A percentile compares a stretch with the other conserved stretches of the same genome.
phyloP scores from a whole-genome alignment of 768 basidiomycete species.

The Rhodosporidiobolus odoratus region DNA sequence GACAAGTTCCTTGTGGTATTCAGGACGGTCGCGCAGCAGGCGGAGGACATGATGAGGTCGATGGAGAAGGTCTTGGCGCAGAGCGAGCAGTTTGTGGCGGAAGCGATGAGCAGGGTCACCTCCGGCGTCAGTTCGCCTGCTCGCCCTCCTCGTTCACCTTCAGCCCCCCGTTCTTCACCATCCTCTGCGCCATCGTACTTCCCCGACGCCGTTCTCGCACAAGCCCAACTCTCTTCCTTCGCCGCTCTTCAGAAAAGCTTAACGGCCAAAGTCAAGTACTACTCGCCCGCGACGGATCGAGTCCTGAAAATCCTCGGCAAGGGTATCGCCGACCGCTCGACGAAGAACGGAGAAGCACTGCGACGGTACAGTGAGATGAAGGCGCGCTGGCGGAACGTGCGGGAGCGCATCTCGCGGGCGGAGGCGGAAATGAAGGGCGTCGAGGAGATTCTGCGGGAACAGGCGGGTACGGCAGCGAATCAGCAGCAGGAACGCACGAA shows the following conservation, averaged over 20 bases:
- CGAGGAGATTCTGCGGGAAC: slow-evolving; percentile 23
- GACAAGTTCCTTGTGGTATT: slow-evolving; percentile 93
- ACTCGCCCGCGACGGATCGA: slow-evolving; percentile 86
- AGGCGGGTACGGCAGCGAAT: not conserved
- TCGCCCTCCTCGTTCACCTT: slow-evolving; percentile 36
- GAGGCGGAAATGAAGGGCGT: slow-evolving; percentile 63
- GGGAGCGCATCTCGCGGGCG: slow-evolving; percentile 71
- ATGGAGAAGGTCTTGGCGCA: slow-evolving; percentile 77
- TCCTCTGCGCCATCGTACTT: slow-evolving; percentile 60
- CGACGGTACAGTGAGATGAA: slow-evolving; percentile 83
- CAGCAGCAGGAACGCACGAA: not conserved
- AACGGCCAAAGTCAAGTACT: slow-evolving; percentile 59
- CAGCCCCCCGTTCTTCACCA: slow-evolving; percentile 49
- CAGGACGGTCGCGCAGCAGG: slow-evolving; percentile 86
- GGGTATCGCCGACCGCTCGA: slow-evolving; percentile 84
- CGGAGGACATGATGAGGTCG: slow-evolving; percentile 95
- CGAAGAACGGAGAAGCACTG: slow-evolving; percentile 92
- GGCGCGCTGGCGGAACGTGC: slow-evolving; percentile 73
- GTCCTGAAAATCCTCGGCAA: slow-evolving; percentile 90
- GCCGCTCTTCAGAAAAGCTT: slow-evolving; percentile 33
- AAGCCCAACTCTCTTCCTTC: slow-evolving; percentile 41
- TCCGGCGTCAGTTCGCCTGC: slow-evolving; percentile 43
- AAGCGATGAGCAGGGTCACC: slow-evolving; percentile 50
- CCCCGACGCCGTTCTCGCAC: slow-evolving; percentile 85
- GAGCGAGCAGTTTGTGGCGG: slow-evolving; percentile 50